Percentiles rank a stretch among this genome's conserved stretches.
Conservation (phyloP, 306 rosid genomes). For the Ochetophila trinervis region DNA sequence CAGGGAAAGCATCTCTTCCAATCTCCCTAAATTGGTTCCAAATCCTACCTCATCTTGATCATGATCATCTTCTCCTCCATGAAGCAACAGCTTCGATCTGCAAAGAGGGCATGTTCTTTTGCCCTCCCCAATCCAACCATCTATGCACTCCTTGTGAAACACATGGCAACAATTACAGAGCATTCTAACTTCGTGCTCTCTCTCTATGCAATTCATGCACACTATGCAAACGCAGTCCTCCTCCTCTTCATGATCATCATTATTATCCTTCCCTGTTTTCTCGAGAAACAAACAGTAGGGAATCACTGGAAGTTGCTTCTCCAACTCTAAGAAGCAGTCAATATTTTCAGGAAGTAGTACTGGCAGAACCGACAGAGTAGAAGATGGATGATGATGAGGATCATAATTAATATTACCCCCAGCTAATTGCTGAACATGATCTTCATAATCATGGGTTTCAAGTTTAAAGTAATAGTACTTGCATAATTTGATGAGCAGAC, state of each 20-base stretch:
- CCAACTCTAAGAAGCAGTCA: no score
- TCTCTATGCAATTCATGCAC: conserved; percentile 22
- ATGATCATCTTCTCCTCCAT: background rate
- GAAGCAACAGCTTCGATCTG: conserved; percentile 18
- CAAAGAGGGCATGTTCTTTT: conserved; percentile 30
- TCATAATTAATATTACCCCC: no score
- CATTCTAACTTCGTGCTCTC: conserved; percentile 15
- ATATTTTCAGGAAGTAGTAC: no score
- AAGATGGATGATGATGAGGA: no score
- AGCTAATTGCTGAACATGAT: no score
- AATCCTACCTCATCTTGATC: background rate
- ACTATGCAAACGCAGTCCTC: conserved; percentile 16
- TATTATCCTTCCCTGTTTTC: background rate
- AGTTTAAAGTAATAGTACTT: no score
- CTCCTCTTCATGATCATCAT: background rate
- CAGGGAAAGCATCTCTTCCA: conserved; percentile 25
- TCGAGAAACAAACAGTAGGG: conserved; percentile 1
- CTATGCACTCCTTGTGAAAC: conserved; percentile 34
- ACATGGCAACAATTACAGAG: conserved; percentile 27
- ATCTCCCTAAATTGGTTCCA: conserved; percentile 20
- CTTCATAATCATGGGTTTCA: no score
- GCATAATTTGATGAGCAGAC: no score
- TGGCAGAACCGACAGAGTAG: no score
- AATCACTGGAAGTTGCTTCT: conserved; percentile 7
- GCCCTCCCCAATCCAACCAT: conserved; percentile 30